Base-by-base conservation (phyloP, 306 rosid genomes). In the Fragaria iinumae region DNA sequence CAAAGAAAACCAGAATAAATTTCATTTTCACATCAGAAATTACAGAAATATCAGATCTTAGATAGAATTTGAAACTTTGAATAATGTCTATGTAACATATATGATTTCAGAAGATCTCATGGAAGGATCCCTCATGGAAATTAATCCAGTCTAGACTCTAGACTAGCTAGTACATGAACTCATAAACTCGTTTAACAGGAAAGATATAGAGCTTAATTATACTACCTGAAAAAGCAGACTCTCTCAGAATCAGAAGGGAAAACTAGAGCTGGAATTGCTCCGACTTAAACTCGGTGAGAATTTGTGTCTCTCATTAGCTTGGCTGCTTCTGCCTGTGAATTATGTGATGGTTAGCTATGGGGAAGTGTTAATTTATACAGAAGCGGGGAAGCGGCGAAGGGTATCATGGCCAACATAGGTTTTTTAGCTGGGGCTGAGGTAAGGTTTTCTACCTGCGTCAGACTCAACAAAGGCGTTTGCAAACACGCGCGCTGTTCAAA, bases 341-440 rank as follows among this genome's bases (percentile, higher is more conserved):
- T 41, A 41, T 41, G 75, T 4, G 38, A 71, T 71, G 11, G 48
- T 11, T 29, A 8, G 48, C 32, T 49, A 9, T 60, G 29, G 32
- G 20, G 43, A 4, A n/a, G 66, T 41, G 2, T 17, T 2, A 17
- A 72, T 79, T 72, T 71, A 63, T 72, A 49, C 71, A 71, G 41
- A 38, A 38, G 53, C 8, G 52, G 67, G 17, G 10, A 48, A 17
- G 53, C 12, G 52, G 67, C 25, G 17, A 48, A 17, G 74, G 60
- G 60, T 17, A 17, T 17, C 44, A 48, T 16, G 44, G 25, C 74
- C 73, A 69, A 4, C 27, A 2, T 50, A 50, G 44, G 12, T 36
- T 36, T 36, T 36, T 50, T 71, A 18, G 64, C 36, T 29, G 39
- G 27, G 41, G 66, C 23, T 20, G 25, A 29, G 23, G 2, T 27